These are phyloP conservation scores for Selaginella tamariscina DNA, from an alignment of 75 land plant species.

Conservation along the genomic window DNA sequence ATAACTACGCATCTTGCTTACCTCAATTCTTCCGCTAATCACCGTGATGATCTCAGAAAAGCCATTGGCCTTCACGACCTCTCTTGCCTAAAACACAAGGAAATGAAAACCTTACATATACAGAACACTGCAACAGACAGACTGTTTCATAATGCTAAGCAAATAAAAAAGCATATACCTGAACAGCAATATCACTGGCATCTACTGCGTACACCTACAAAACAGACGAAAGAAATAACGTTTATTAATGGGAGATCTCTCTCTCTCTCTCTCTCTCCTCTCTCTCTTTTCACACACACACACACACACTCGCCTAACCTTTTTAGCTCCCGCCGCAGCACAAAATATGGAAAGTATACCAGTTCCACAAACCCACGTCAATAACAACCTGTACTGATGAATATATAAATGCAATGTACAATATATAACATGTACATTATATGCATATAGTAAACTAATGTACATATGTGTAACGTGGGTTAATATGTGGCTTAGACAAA, in stretches of 20 bases:
- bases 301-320: no score
- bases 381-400: slow-evolving; percentile 91
- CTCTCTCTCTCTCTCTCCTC: no score
- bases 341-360: slow-evolving; percentile 95
- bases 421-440: no score
- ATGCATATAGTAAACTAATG: no score
- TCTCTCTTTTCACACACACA: no score
- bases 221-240: neutral
- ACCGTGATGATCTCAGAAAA: slow-evolving; percentile 69
- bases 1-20: slow-evolving; percentile 16
- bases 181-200: slow-evolving; percentile 91
- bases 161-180: slow-evolving; percentile 35
- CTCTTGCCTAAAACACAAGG: slow-evolving; percentile 49
- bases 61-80: slow-evolving; percentile 82
- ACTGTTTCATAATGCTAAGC: no score
- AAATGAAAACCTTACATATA: no score
- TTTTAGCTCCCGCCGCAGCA: slow-evolving; percentile 85
- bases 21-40: slow-evolving; percentile 87
- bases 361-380: slow-evolving; percentile 98
- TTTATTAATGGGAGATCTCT: neutral
- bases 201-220: slow-evolving; percentile 93
- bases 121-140: no score
- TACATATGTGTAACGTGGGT: no score
- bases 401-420: no score
- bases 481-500: no score